Evolutionary conservation across 192 early-diverging fungal genomes (phyloP).

Genomic region (Umbelopsis vinacea): DNA sequence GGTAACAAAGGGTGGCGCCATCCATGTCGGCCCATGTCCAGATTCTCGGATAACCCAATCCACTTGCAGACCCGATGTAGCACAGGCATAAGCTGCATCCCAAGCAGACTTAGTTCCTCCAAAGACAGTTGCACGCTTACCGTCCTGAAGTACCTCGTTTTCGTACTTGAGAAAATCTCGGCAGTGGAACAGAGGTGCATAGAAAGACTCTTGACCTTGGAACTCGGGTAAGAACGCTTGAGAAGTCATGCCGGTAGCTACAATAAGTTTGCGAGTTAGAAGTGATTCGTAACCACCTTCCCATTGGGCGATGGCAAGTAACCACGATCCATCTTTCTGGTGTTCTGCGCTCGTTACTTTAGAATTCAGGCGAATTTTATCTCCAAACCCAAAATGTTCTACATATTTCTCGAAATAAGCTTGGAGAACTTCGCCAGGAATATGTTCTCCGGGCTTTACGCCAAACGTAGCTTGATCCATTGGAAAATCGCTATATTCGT

Average conservation of each 20-base stretch:
- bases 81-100: constrained; percentile 14
- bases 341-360: constrained; percentile 6
- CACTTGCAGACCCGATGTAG: constrained; percentile 3
- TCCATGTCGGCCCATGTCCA: constrained; percentile 13
- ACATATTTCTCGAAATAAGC: constrained; percentile 9
- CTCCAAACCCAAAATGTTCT: constrained; percentile 20
- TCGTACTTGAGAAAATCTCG: constrained; percentile 15
- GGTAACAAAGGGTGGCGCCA: constrained; percentile 21
- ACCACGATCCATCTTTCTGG: constrained; percentile 11
- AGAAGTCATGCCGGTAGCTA: constrained; percentile 15
- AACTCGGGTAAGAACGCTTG: constrained; percentile 1
- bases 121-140: constrained; percentile 13
- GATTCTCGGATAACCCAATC: constrained; percentile 24
- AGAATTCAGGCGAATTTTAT: constrained; percentile 13
- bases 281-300: background rate
- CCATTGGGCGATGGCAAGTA: background rate
- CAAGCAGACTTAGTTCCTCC: constrained; percentile 20
- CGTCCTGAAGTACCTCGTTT: constrained; percentile 18
- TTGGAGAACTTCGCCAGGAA: constrained; percentile 17
- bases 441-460: constrained; percentile 17
- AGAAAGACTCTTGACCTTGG: constrained; percentile 11
- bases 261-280: constrained; percentile 12
- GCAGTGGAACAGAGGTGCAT: constrained; percentile 11
- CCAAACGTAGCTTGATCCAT: constrained; percentile 7
- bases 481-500: constrained; percentile 14